These are phyloP conservation scores for Kwoniella mangroviensis DNA, from an alignment of 768 basidiomycete species.

Conservation along the genomic window DNA sequence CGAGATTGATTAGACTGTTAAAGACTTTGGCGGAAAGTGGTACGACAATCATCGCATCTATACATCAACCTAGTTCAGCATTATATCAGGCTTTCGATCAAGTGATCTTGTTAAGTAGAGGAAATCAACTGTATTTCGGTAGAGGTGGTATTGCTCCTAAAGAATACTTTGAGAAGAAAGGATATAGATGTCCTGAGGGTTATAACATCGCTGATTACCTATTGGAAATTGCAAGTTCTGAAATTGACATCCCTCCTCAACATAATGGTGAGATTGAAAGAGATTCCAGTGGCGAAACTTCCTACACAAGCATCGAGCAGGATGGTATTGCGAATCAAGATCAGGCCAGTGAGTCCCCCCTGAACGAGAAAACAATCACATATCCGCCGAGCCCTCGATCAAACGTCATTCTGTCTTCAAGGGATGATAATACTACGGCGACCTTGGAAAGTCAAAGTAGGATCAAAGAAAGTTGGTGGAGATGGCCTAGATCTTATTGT, in stretches of 20 bases:
- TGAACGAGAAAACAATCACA: slow-evolving; percentile 20
- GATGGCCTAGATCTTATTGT: slow-evolving; percentile 59
- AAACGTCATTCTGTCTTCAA: slow-evolving; percentile 1
- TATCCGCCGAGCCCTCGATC: slow-evolving; percentile 18
- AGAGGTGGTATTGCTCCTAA: slow-evolving; percentile 73
- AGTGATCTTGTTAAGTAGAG: slow-evolving; percentile 72
- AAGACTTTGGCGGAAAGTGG: slow-evolving; percentile 70
- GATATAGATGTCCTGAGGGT: slow-evolving; percentile 68
- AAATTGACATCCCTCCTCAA: slow-evolving; percentile 4
- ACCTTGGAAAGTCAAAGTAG: slow-evolving; percentile 3
- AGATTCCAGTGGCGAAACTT: slow-evolving; percentile 12
- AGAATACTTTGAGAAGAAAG: slow-evolving; percentile 66
- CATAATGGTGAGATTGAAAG: slow-evolving; percentile 4
- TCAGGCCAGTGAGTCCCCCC: slow-evolving; percentile 18
- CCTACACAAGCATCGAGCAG: background rate
- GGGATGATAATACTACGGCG: background rate
- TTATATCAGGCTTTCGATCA: slow-evolving; percentile 84
- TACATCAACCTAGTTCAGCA: slow-evolving; percentile 86
- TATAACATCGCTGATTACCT: slow-evolving; percentile 94
- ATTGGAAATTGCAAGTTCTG: slow-evolving; percentile 76
- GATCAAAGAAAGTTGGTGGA: slow-evolving; percentile 25
- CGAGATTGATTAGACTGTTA: slow-evolving; percentile 76
- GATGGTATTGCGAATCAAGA: background rate
- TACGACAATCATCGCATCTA: slow-evolving; percentile 75
- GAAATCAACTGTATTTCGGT: slow-evolving; percentile 78